These are phyloP conservation scores for Piper longum DNA, from an alignment of 164 flowering plant genomes.

Conservation along the genomic window DNA sequence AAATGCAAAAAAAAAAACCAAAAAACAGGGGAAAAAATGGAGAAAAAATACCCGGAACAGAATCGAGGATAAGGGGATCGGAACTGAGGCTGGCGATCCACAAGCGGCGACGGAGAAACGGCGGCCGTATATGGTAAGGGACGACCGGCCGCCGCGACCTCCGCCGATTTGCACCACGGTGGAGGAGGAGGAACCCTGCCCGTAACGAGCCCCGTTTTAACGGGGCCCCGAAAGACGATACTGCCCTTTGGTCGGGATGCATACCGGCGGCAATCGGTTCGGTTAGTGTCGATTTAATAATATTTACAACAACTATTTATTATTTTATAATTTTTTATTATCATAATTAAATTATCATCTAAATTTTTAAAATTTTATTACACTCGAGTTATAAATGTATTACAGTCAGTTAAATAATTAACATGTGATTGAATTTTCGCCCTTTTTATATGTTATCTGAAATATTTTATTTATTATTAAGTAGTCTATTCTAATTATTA, in stretches of 20 bases:
- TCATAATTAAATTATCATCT: too few species aligned
- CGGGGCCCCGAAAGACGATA: not conserved
- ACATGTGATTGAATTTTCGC: not conserved
- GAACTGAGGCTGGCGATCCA: not conserved
- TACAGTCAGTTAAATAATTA: not conserved
- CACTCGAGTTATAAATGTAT: not conserved
- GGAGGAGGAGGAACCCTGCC: too few species aligned
- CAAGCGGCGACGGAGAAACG: not conserved
- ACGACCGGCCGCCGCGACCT: not conserved
- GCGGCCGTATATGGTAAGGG: not conserved
- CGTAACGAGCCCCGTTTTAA: not conserved
- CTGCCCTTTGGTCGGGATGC: not conserved
- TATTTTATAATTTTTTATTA: too few species aligned
- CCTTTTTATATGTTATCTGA: too few species aligned
- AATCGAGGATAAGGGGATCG: not conserved
- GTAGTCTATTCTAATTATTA: too few species aligned
- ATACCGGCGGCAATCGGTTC: not conserved
- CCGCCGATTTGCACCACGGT: too few species aligned
- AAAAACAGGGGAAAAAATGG: not conserved
- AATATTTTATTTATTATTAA: too few species aligned
- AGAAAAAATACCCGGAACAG: not conserved
- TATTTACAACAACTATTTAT: not conserved
- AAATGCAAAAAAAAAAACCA: not conserved
- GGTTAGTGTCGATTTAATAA: not conserved
- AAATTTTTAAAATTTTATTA: too few species aligned